phyloP scores from a whole-genome alignment of 1,139 yeast genomes.

The Kodamaea sp. region DNA sequence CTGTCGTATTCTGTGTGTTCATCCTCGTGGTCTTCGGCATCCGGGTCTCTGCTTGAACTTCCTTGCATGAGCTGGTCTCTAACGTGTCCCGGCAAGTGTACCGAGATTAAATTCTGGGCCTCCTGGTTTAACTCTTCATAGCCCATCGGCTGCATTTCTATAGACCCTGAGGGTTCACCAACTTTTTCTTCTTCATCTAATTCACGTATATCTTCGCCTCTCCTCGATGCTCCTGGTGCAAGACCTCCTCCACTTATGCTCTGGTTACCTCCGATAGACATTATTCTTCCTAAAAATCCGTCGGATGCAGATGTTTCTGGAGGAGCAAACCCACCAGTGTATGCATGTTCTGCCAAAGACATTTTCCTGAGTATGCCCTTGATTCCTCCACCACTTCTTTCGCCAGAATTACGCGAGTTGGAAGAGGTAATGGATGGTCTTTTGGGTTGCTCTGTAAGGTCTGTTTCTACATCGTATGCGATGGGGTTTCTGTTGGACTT shows the following conservation, averaged over 20 bases:
- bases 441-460: constrained; percentile 25
- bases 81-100: constrained; percentile 32
- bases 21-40: constrained; percentile 5
- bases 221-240: constrained; percentile 41
- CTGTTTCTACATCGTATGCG: constrained; percentile 11
- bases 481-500: constrained; percentile 1
- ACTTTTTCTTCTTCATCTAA: constrained; percentile 27
- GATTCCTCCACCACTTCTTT: constrained; percentile 6
- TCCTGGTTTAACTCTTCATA: constrained; percentile 40
- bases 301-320: constrained; percentile 30
- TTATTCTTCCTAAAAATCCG: constrained; percentile 42
- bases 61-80: neutral
- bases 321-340: constrained; percentile 20
- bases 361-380: constrained; percentile 33
- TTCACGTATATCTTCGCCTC: constrained; percentile 20
- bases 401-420: constrained; percentile 8
- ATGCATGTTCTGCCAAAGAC: constrained; percentile 36
- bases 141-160: constrained; percentile 39
- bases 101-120: constrained; percentile 41
- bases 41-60: constrained; percentile 4
- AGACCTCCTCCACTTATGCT: constrained; percentile 44
- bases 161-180: constrained; percentile 21
- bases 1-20: constrained; percentile 10
- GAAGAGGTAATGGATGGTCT: constrained; percentile 10
- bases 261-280: constrained; percentile 25